phyloP scores from a whole-genome alignment of 495 filamentous ascomycete species.

The Choiromyces venosus region DNA sequence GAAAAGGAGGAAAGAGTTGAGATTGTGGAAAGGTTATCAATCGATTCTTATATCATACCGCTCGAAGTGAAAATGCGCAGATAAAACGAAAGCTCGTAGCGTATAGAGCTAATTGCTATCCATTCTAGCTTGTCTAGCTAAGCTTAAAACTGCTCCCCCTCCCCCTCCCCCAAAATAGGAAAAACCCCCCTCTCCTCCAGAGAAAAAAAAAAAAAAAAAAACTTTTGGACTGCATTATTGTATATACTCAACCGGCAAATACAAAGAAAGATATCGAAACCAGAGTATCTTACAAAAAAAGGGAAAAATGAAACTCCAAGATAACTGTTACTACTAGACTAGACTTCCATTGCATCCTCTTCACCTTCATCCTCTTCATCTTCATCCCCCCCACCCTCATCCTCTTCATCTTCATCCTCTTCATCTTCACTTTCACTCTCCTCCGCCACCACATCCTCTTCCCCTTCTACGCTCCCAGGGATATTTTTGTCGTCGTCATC shows the following conservation, averaged over 20 bases:
- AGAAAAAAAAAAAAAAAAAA: not conserved
- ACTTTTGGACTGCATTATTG: not conserved
- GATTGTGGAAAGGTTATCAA: not conserved
- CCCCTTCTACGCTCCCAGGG: too few relatives aligned
- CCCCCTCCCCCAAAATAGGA: not conserved
- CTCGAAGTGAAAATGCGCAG: not conserved
- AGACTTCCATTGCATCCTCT: constrained; percentile 11
- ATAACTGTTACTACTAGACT: constrained; percentile 13
- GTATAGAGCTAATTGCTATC: too few relatives aligned
- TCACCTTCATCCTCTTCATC: constrained; percentile 20
- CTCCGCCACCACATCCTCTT: not conserved
- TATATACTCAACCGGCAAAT: not conserved
- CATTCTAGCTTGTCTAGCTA: not conserved
- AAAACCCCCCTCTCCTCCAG: not conserved
- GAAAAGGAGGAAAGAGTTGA: too few relatives aligned
- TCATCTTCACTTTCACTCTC: constrained; percentile 8
- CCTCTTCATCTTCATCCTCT: constrained; percentile 10
- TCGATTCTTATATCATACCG: too few relatives aligned
- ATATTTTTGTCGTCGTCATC: constrained; percentile 15
- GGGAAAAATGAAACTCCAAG: constrained; percentile 6
- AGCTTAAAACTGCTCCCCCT: too few relatives aligned
- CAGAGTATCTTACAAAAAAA: constrained; percentile 30
- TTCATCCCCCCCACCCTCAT: constrained; percentile 22
- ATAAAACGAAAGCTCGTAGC: too few relatives aligned
- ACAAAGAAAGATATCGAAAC: not conserved